Conservation (phyloP, 345 rosid species). For the Rhodomyrtus tomentosa region DNA sequence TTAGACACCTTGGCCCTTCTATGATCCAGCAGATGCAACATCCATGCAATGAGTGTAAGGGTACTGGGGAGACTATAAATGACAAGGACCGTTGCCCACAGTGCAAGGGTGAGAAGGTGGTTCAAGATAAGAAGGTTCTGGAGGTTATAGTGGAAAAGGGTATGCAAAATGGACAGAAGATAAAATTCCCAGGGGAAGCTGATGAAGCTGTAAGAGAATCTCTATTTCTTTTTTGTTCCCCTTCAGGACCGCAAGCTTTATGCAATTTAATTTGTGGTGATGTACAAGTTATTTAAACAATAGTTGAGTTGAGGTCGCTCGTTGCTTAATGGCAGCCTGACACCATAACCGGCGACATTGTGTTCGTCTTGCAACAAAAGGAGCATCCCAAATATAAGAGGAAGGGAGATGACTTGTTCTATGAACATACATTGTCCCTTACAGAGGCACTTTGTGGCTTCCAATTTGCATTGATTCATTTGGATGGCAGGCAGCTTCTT, state of each 20-base stretch:
- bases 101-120: conserved; percentile 69
- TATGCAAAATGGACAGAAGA: conserved; percentile 59
- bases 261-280: background rate
- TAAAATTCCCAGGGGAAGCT: conserved; percentile 67
- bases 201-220: conserved; percentile 49
- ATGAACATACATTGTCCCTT: conserved; percentile 29
- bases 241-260: background rate
- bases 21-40: conserved; percentile 84
- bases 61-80: conserved; percentile 59
- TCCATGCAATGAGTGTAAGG: conserved; percentile 66
- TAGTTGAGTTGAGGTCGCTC: background rate
- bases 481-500: conserved; percentile 58
- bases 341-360: conserved; percentile 53
- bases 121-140: conserved; percentile 57
- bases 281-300: background rate
- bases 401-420: conserved; percentile 30
- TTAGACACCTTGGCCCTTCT: conserved; percentile 61
- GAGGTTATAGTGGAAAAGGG: conserved; percentile 70
- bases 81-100: conserved; percentile 64
- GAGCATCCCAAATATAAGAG: conserved; percentile 46
- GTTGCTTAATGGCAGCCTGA: conserved; percentile 7
- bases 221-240: background rate
- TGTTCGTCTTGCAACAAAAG: conserved; percentile 38
- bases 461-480: conserved; percentile 47
- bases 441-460: conserved; percentile 66